phyloP scores from a whole-genome alignment of 1,284 basidiomycete genomes.

The Erythrobasidium hasegawianum region DNA sequence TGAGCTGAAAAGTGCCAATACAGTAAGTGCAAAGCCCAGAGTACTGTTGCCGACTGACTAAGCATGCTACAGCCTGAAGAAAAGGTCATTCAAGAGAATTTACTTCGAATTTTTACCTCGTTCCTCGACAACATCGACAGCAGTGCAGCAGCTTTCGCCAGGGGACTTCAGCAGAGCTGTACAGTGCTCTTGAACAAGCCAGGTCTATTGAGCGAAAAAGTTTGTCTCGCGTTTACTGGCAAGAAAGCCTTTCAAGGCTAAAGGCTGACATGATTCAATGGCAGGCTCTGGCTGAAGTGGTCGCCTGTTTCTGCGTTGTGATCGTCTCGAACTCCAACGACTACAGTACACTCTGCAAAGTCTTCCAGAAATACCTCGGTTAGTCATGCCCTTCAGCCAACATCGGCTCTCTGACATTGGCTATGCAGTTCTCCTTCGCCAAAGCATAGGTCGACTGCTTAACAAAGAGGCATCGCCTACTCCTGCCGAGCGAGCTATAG shows the following conservation, averaged over 20 bases:
- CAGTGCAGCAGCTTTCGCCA: constrained; percentile 71
- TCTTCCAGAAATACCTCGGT: constrained; percentile 80
- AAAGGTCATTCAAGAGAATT: constrained; percentile 70
- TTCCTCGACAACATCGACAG: constrained; percentile 83
- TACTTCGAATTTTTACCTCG: constrained; percentile 79
- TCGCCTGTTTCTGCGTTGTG: constrained; percentile 84
- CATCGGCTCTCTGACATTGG: not conserved
- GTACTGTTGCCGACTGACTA: not conserved
- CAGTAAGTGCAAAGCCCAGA: constrained; percentile 55
- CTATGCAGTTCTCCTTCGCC: constrained; percentile 33
- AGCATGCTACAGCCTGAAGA: constrained; percentile 64
- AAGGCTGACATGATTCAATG: too few relatives aligned
- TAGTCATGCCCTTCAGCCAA: constrained; percentile 41
- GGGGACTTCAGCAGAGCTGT: constrained; percentile 71
- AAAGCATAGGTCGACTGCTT: constrained; percentile 25
- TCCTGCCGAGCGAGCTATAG: not conserved
- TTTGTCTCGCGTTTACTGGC: too few relatives aligned
- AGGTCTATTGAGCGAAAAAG: constrained; percentile 58
- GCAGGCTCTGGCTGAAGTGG: constrained; percentile 80
- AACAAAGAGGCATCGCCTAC: constrained; percentile 4
- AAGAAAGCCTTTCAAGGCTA: too few relatives aligned
- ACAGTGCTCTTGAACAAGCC: constrained; percentile 85
- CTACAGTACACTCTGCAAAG: constrained; percentile 66
- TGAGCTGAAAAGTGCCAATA: constrained; percentile 74
- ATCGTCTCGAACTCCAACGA: constrained; percentile 82